Percentiles rank a stretch among this genome's conserved stretches.
Conservation (phyloP, 75 land plant genomes). For the Sequoiadendron giganteum region DNA sequence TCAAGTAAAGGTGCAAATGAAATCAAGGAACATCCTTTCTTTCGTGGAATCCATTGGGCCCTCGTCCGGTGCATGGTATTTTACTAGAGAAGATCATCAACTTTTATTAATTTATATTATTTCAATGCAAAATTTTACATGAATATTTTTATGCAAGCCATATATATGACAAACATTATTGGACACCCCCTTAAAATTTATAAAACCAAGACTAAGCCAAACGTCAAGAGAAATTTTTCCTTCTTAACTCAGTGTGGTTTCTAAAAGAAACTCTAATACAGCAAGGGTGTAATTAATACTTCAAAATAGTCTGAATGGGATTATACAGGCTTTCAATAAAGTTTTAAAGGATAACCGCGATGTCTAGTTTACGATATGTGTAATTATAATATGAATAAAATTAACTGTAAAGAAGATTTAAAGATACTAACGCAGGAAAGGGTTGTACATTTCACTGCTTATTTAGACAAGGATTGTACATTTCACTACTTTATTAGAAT, state of each 20-base stretch:
- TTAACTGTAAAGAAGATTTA: not conserved
- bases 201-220: not conserved
- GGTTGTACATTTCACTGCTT: not conserved
- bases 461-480: too few species aligned
- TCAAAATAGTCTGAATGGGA: not conserved
- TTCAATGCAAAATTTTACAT: not conserved
- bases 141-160: not conserved
- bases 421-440: not conserved
- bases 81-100: not conserved
- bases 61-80: conserved; percentile 89
- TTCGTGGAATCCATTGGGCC: conserved; percentile 90
- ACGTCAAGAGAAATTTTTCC: not conserved
- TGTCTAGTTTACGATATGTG: not conserved
- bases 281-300: not conserved
- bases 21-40: conserved; percentile 88
- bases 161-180: not conserved
- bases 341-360: not conserved
- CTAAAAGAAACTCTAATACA: not conserved
- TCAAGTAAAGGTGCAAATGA: conserved; percentile 84
- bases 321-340: not conserved
- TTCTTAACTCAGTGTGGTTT: not conserved
- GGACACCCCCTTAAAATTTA: not conserved
- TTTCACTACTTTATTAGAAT: not conserved
- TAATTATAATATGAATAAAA: not conserved
- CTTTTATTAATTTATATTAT: not conserved